Base-by-base conservation (phyloP, 129 eudicot species). In the Saposhnikovia divaricata region DNA sequence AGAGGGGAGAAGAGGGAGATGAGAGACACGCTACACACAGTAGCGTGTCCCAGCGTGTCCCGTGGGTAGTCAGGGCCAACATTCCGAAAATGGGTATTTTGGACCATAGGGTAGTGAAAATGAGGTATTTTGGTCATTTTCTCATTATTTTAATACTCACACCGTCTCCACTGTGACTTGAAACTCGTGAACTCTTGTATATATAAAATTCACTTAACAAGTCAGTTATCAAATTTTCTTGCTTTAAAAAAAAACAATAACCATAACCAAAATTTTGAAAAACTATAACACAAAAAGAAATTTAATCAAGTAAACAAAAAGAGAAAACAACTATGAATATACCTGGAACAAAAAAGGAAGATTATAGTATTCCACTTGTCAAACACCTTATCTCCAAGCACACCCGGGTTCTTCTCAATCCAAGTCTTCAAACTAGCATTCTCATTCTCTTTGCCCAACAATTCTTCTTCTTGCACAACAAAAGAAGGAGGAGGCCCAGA, bases 301-400 rank as follows among this genome's bases (percentile, higher is more conserved):
- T 1, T 11, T 1, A 72, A 2, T 12, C 2, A 40, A 45, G 0
- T 2, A 23, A 45, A 45, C 13, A 31, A 31, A 11, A 3, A n/a
- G 7, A 37, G 44, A 72, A 19, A 72, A 7, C 31, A 23, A 45
- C 50, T 42, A 15, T 44, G 28, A 21, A 44, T 45, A 77, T 87
- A 94, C 98, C 98, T 94, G 92, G 3, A 92, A 84, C 82, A 94
- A 85, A 72, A 94, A 90, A 53, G 98, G 98, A 6, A 94, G 92
- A 84, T 90, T 87, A 71, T 87, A 71, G 27, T 53, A 2, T 96
- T 93, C 97, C 97, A n/a, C n/a, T n/a, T n/a, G n/a, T n/a, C n/a
- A 94, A 87, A 79, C 82, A 94, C 97, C 89, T 88, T 87, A 79
- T 89, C 87, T 37, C 98, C 98, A 50, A 94, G 84, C 50, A 91